Percentiles rank a stretch among this genome's conserved stretches.
Evolutionary conservation across 2,329 filamentous ascomycete species (phyloP).

Genomic region (Talaromyces sp.): DNA sequence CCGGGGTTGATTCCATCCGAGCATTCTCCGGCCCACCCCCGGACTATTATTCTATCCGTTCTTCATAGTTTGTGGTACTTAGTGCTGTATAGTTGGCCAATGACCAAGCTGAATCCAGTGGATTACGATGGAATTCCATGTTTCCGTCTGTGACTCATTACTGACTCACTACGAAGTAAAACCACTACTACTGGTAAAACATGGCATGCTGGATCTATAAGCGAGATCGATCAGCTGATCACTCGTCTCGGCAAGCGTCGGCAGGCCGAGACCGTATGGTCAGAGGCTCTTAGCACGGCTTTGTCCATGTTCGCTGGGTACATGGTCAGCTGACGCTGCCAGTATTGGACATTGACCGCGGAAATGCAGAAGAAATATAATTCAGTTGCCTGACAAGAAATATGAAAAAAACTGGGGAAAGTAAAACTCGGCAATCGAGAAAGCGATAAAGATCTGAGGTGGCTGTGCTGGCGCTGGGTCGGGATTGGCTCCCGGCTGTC

Average conservation of each 20-base stretch:
- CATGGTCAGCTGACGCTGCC: neutral
- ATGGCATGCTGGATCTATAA: neutral
- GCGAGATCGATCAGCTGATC: neutral
- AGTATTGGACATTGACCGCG: neutral
- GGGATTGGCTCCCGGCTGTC: conserved; percentile 2
- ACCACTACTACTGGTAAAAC: neutral
- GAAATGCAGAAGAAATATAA: neutral
- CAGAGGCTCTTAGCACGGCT: neutral
- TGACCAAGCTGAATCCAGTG: too few relatives aligned
- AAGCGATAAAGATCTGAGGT: conserved; percentile 1
- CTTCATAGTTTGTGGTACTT: too few relatives aligned
- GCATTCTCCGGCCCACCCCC: neutral
- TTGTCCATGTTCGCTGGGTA: neutral
- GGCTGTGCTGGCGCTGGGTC: neutral
- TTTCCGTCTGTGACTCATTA: neutral
- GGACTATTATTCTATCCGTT: neutral
- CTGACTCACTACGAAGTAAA: neutral
- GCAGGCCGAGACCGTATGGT: neutral
- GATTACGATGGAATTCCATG: neutral
- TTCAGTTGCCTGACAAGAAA: neutral
- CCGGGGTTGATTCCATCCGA: neutral
- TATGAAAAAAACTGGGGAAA: neutral
- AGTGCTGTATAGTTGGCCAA: neutral
- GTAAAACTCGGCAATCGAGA: too few relatives aligned
- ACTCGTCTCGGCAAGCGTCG: neutral